Evolutionary conservation across 2,329 filamentous ascomycete species (phyloP), one percentile per base, ranked within the genome.

Genomic region (Aspergillus novoparasiticus): DNA sequence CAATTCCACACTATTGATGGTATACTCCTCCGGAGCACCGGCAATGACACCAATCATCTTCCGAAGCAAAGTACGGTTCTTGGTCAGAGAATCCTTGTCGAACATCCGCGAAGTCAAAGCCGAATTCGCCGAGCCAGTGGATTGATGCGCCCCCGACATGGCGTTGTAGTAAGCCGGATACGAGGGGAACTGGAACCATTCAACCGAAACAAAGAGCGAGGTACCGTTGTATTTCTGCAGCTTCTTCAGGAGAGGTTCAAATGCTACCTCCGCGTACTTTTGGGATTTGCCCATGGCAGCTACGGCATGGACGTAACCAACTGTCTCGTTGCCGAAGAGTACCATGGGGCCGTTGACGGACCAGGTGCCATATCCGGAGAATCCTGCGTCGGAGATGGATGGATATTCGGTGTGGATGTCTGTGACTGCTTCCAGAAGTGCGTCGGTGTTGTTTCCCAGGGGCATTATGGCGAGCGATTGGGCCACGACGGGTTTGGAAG

Each of bases 111-210:
- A 76, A 28, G 62, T 73, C 54, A 72, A 46, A 2, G 66, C 68
- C 1, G 59, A 64, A 4, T 61, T 67, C 9, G 63, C 63, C 4
- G 62, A 50, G 1, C 73, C 75, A 21, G 65, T 69, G 0, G 69
- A 34, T 3, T 67, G 62, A 34, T 74, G 66, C 21, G 70, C 66
- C 8, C 72, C 71, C 21, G 73, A 72, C 66, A 69, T 61, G 45
- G 69, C 60, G 30, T 62, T 51, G 64, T 76, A 78, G 59, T 71
- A 75, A 12, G 64, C 58, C 19, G 64, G 60, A 54, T 75, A 76
- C 21, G 66, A 69, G 19, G 69, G 63, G 36, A 78, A 69, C 60
- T 72, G 69, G 19, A 75, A 68, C 57, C 62, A 69, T 3, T 66
- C 66, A 4, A 67, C 60, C 1, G 62, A 62, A 39, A 64, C 36